Base-by-base conservation (phyloP, 2,329 filamentous ascomycete genomes). In the Polychaeton citri region DNA sequence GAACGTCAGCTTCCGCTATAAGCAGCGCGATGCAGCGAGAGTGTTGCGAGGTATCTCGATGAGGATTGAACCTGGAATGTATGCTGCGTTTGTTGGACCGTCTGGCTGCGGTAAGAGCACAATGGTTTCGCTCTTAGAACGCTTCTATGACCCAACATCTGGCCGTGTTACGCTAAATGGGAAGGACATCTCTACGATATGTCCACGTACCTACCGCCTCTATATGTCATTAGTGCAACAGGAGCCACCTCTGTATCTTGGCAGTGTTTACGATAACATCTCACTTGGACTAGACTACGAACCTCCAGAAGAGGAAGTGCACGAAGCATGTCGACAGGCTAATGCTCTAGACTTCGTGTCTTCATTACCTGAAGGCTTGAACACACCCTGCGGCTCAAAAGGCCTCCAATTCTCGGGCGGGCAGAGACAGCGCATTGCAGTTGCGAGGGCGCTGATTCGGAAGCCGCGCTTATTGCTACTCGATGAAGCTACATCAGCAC, bases 161-260 rank as follows among this genome's bases (percentile, higher is more conserved):
- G 66, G 66, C 16, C 39, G 39, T 4, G 61, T 69, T 26, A 48
- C 43, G 2, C 40, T 66, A 19, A 76, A 82, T 51, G 73, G 68
- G 4, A 62, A 64, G 34, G 68, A 79, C 46, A 73, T 86, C 30
- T 54, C 62, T 1, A 52, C 64, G 1, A 53, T 84, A 35, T 71
- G 78, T 37, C 65, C 79, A 0, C 66, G 66, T 40, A 59, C 68
- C 13, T 84, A 84, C 52, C 72, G 81, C 28, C 65, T 67, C 38
- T 60, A 72, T 21, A 64, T 86, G 9, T 78, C 79, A 2, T 68
- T 87, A 0, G 81, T 87, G 0, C 74, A 79, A 3, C 81, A 87
- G 55, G 81, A 87, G 52, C 70, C 81, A 6, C 77, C 76, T 0
- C 65, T 87, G 0, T 85, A 82, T 49, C 74, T 77, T 53, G 76